Conservation (phyloP, 208 protist genomes). For the Leishmania martiniquensis region DNA sequence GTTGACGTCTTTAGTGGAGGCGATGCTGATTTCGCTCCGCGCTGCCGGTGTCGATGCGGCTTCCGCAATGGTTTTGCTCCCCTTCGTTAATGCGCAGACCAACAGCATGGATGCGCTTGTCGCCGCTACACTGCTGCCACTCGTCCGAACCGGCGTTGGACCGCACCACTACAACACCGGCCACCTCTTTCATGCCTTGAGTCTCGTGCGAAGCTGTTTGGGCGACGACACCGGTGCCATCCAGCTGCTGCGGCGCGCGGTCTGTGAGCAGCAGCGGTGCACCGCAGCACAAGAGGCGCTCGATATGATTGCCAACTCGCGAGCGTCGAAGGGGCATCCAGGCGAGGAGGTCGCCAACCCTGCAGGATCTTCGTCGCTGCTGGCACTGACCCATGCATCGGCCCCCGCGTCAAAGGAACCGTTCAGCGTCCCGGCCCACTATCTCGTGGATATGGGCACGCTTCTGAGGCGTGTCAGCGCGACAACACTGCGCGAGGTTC, state of each 20-base stretch:
- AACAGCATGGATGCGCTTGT: slow-evolving; percentile 49
- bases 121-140: slow-evolving; percentile 37
- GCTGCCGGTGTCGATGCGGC: slow-evolving; percentile 38
- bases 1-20: slow-evolving; percentile 30
- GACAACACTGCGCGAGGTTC: slow-evolving; percentile 36
- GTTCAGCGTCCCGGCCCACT: slow-evolving; percentile 41
- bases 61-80: slow-evolving; percentile 30
- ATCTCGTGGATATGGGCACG: slow-evolving; percentile 69
- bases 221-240: slow-evolving; percentile 61
- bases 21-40: slow-evolving; percentile 57
- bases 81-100: slow-evolving; percentile 68
- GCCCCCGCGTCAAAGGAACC: slow-evolving; percentile 21
- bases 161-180: slow-evolving; percentile 43
- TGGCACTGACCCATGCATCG: neutral
- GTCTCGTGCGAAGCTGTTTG: slow-evolving; percentile 65
- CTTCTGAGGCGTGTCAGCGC: slow-evolving; percentile 52
- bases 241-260: slow-evolving; percentile 46
- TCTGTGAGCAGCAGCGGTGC: slow-evolving; percentile 26
- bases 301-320: neutral
- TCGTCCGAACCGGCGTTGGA: slow-evolving; percentile 30
- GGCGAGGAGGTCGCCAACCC: neutral
- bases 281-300: slow-evolving; percentile 8
- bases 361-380: neutral
- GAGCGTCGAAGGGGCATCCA: neutral
- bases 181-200: slow-evolving; percentile 67